Percentiles rank a stretch among this genome's conserved stretches.
These are phyloP conservation scores for Penicillium goetzii DNA, from an alignment of 495 filamentous ascomycete species.

Conservation along the genomic window DNA sequence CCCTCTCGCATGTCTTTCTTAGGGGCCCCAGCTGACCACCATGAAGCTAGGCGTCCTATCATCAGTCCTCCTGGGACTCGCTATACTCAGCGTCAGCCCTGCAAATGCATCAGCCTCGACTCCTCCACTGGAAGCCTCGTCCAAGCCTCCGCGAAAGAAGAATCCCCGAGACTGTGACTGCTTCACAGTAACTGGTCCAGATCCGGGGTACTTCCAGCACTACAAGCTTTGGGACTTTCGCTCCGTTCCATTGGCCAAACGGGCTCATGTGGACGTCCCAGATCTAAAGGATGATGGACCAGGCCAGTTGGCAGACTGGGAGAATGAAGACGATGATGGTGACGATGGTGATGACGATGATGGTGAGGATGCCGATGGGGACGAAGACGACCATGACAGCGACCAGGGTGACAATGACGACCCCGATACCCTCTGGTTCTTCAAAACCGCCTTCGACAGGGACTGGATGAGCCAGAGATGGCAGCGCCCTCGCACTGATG, in stretches of 20 bases:
- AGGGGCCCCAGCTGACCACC: neutral
- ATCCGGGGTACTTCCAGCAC: constrained; percentile 60
- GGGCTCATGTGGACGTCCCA: constrained; percentile 16
- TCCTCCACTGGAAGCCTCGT: neutral
- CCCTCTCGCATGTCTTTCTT: neutral
- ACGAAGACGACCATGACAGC: constrained; percentile 9
- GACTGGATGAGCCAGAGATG: constrained; percentile 66
- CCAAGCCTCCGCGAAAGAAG: constrained; percentile 16
- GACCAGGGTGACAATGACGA: constrained; percentile 3
- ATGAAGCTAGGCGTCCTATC: constrained; percentile 21
- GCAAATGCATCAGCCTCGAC: constrained; percentile 4
- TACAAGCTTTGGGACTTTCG: constrained; percentile 75
- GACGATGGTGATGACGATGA: constrained; percentile 29
- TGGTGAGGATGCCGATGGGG: constrained; percentile 41
- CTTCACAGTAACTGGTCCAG: constrained; percentile 42
- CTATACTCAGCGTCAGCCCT: constrained; percentile 3
- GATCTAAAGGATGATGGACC: constrained; percentile 43
- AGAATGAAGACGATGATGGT: constrained; percentile 19
- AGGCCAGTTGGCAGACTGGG: constrained; percentile 45
- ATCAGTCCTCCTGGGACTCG: constrained; percentile 11
- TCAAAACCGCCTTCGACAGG: constrained; percentile 41
- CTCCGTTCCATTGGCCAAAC: constrained; percentile 30
- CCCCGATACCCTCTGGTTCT: constrained; percentile 32
- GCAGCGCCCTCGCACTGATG: constrained; percentile 52
- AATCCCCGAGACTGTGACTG: constrained; percentile 39